A percentile compares a stretch with the other conserved stretches of the same genome.
Conservation (phyloP, 768 basidiomycete genomes). For the Suillus plorans region DNA sequence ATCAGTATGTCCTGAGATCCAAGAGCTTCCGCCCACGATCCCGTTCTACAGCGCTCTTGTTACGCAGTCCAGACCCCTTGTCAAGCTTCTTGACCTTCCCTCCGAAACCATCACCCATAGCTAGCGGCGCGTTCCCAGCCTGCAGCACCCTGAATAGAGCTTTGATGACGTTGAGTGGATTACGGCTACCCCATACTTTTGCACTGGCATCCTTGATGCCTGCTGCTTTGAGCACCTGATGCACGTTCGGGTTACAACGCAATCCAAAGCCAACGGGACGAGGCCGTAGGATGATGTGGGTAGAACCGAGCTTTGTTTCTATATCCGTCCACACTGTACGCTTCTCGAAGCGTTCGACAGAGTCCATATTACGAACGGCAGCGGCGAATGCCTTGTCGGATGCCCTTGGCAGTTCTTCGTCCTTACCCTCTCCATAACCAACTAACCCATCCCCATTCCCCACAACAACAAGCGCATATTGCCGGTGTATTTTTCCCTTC, state of each 20-base stretch:
- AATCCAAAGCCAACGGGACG: constrained; percentile 91
- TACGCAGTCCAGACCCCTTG: constrained; percentile 73
- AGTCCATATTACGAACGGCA: constrained; percentile 89
- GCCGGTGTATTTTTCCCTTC: constrained; percentile 82
- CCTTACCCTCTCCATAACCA: constrained; percentile 81
- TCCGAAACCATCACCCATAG: constrained; percentile 82
- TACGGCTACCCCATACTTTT: constrained; percentile 93
- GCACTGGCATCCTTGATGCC: constrained; percentile 95
- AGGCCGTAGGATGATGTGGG: constrained; percentile 76
- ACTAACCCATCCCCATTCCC: constrained; percentile 85
- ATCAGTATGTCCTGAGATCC: constrained; percentile 53
- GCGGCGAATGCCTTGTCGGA: constrained; percentile 55
- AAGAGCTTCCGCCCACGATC: constrained; percentile 80
- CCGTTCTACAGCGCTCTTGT: constrained; percentile 72
- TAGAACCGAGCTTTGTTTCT: constrained; percentile 80
- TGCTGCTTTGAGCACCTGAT: constrained; percentile 87
- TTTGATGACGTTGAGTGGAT: constrained; percentile 81
- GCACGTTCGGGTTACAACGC: constrained; percentile 83
- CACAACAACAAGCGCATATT: constrained; percentile 65
- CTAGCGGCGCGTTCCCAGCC: constrained; percentile 75
- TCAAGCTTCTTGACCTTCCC: constrained; percentile 67
- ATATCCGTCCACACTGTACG: constrained; percentile 96
- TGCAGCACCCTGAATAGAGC: constrained; percentile 80
- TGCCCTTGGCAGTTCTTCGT: constrained; percentile 53
- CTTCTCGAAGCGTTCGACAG: constrained; percentile 89